Evolutionary conservation across 2,329 filamentous ascomycete genomes (phyloP), one percentile per base, ranked within the genome.

Genomic region (Acrocalymma vagum): DNA sequence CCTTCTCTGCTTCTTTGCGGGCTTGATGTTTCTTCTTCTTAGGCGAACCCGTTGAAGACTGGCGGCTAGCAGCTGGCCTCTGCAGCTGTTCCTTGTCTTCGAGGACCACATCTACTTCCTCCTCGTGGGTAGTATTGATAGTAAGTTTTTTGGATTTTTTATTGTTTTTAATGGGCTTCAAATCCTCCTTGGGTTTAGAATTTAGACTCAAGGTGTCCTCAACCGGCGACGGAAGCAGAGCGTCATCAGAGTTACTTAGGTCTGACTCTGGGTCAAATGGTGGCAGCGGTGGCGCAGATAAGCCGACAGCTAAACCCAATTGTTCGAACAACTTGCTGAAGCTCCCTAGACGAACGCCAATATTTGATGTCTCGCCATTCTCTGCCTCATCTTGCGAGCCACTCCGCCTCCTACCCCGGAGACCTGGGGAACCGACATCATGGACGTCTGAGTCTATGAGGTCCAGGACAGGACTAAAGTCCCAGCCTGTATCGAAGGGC

Each of bases 291-390:
- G 54, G 47, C 11, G 47, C 29, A 9, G 51, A 56, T 7, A 38
- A 41, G 5, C 43, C 37, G 20, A 55, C 53, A 9, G 65, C 51
- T 7, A 71, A 62, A 21, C 73, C 74, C 14, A 78, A 53, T 24
- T 66, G 68, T 36, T 73, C 61, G 57, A 72, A 78, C n/a, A 78
- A 55, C 52, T 71, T 75, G 29, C 53, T 55, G 49, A 78, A 78
- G 47, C 74, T 70, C n/a, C 76, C 76, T 13, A 78, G 52, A 9
- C 57, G 55, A 34, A 57, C 43, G 5, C 48, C 51, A 7, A 51
- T n/a, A n/a, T n/a, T n/a, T n/a, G n/a, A n/a, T n/a, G n/a, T n/a
- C n/a, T n/a, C n/a, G n/a, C n/a, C n/a, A n/a, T n/a, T n/a, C n/a
- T n/a, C n/a, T n/a, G n/a, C n/a, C n/a, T n/a, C n/a, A n/a, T n/a